Conservation (phyloP, 495 filamentous ascomycete species). For the Stereocaulon alpinum region DNA sequence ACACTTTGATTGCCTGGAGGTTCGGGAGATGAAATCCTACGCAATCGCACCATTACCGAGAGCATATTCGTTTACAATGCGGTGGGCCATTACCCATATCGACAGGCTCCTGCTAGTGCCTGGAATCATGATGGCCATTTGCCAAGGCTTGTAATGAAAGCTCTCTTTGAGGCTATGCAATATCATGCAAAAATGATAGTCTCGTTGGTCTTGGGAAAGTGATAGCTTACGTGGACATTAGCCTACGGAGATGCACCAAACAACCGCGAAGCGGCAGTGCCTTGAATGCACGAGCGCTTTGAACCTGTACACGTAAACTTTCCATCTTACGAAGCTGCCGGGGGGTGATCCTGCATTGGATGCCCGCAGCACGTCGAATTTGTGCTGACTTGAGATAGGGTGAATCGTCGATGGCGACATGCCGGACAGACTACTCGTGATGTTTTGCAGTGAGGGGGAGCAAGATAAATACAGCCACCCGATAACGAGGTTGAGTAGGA, state of each 20-base stretch:
- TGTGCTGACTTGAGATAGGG: not conserved
- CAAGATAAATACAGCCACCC: not conserved
- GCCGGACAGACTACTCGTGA: not conserved
- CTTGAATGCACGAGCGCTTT: not conserved
- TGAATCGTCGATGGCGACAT: not conserved
- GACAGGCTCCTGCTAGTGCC: not conserved
- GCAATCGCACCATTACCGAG: too few species aligned
- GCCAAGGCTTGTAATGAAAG: not conserved
- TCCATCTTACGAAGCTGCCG: not conserved
- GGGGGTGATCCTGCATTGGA: not conserved
- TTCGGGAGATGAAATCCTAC: too few species aligned
- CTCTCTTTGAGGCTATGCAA: not conserved
- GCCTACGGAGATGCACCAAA: not conserved
- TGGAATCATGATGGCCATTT: too few species aligned
- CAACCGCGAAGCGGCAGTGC: not conserved
- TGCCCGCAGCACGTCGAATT: constrained; percentile 5
- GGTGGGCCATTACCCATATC: not conserved
- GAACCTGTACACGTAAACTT: not conserved
- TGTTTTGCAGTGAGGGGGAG: not conserved
- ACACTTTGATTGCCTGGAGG: too few species aligned
- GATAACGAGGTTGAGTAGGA: not conserved
- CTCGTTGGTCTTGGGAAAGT: not conserved
- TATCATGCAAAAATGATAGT: not conserved
- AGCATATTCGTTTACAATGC: too few species aligned
- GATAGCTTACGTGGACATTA: not conserved